Evolutionary conservation across 2,329 filamentous ascomycete species (phyloP).

Genomic region (Shiraia bambusicola): DNA sequence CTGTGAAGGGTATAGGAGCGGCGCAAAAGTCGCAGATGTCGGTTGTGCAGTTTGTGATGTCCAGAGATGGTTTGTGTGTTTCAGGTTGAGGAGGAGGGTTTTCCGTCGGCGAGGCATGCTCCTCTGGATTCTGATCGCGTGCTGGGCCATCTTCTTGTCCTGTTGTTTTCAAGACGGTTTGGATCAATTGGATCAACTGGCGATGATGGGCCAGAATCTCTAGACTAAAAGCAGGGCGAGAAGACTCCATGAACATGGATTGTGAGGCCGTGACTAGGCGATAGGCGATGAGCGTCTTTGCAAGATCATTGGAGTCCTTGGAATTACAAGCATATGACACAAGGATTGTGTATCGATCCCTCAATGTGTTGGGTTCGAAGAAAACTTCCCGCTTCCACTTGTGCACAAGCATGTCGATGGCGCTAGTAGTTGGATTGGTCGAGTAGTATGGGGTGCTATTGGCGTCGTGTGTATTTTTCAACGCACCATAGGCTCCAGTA

Average conservation of each 20-base stretch:
- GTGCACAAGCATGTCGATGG: conserved; percentile 12
- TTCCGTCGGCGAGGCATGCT: not conserved
- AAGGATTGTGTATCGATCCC: conserved; percentile 36
- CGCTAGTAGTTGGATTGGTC: not conserved
- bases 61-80: not conserved
- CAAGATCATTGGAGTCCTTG: conserved; percentile 15
- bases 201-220: conserved; percentile 24
- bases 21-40: conserved; percentile 59
- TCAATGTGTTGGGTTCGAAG: conserved; percentile 29
- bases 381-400: conserved; percentile 26
- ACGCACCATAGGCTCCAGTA: too few species aligned
- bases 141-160: not conserved
- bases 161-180: conserved; percentile 11
- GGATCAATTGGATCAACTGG: conserved; percentile 22
- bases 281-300: conserved; percentile 34
- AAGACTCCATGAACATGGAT: conserved; percentile 19
- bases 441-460: not conserved
- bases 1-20: conserved; percentile 51
- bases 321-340: conserved; percentile 30
- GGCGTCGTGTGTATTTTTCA: not conserved
- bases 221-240: conserved; percentile 20
- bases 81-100: too few species aligned
- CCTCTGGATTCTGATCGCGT: not conserved
- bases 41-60: conserved; percentile 4
- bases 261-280: conserved; percentile 27